Evolutionary conservation across 2,329 filamentous ascomycete genomes (phyloP), one percentile per base, ranked within the genome.

Genomic region (Clarireedia sp.): DNA sequence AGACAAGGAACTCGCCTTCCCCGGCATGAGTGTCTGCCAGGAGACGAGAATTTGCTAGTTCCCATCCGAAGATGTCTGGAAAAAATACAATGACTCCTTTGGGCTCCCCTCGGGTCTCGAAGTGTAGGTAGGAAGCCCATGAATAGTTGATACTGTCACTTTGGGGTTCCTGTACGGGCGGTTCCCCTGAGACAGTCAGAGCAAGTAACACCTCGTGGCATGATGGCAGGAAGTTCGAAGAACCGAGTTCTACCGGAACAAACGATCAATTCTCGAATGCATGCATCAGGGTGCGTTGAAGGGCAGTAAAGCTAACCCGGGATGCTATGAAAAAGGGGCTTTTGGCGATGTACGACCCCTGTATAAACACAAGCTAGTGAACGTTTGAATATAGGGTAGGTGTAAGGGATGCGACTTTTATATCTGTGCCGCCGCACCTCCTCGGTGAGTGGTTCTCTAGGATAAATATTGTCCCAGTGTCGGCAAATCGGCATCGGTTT

Each of bases 11-110:
- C 3, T 65, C 66, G 0, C 74, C 73, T 49, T 71, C 71, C 54
- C 71, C 67, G 14, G 77, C 76, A 64, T 78, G 79, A 26, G 66
- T 62, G 60, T 80, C 77, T 2, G 75, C 75, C 8, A 80, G 62
- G 3, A 77, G 64, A 14, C 75, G 68, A 45, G 72, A 74, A 63
- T 80, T 80, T 33, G 68, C 63, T 36, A 80, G 71, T 9, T 71
- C 64, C 72, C 75, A 78, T 4, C 78, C 77, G 59, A 79, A 79
- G 2, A 73, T 72, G 64, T 80, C 77, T 1, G 75, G 66, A 36
- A 80, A 70, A 55, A 78, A 71, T 24, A 80, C 72, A 2, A 80
- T 65, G 48, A 76, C 70, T 2, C 72, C 75, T 36, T 73, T 73
- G 2, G 70, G 65, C 2, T 66, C 64, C 63, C 62, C 21, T 66